A percentile compares a stretch with the other conserved stretches of the same genome.
phyloP scores from a whole-genome alignment of 2,329 filamentous ascomycete genomes.

The Aspergillus aculeatinus region DNA sequence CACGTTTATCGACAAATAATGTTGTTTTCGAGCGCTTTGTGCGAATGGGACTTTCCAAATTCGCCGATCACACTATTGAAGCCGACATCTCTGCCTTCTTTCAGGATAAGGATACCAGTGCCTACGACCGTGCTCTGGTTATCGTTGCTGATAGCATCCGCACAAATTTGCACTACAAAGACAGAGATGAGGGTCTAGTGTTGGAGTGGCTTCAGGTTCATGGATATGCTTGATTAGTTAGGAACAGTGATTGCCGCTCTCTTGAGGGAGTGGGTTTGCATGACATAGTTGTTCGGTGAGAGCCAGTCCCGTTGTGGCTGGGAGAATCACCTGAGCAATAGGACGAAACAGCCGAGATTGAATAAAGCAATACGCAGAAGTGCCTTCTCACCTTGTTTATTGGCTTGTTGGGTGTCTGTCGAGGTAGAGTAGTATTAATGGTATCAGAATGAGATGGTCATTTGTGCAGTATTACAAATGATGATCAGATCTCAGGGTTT shows the following conservation, averaged over 20 bases:
- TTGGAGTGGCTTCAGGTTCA: constrained; percentile 74
- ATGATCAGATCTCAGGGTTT: background rate
- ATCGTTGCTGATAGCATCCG: constrained; percentile 84
- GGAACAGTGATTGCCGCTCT: background rate
- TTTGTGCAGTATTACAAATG: background rate
- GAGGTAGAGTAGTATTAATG: background rate
- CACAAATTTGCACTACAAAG: constrained; percentile 77
- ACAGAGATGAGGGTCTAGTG: constrained; percentile 70
- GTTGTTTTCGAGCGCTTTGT: constrained; percentile 89
- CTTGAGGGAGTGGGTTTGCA: background rate
- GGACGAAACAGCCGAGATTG: background rate
- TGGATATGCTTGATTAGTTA: constrained; percentile 51
- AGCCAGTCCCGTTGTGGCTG: background rate
- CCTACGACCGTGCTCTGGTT: constrained; percentile 80
- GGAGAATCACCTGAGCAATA: background rate
- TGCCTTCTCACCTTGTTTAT: too few relatives aligned
- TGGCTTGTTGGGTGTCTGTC: too few relatives aligned
- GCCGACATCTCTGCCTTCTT: constrained; percentile 85
- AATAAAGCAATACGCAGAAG: too few relatives aligned
- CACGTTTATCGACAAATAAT: constrained; percentile 74
- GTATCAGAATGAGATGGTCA: background rate
- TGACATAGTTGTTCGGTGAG: background rate
- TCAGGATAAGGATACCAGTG: constrained; percentile 76
- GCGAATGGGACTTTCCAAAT: constrained; percentile 73
- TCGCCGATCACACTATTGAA: constrained; percentile 67